Base-by-base conservation (phyloP, 805 yeast species). In the Saturnispora hagleri region DNA sequence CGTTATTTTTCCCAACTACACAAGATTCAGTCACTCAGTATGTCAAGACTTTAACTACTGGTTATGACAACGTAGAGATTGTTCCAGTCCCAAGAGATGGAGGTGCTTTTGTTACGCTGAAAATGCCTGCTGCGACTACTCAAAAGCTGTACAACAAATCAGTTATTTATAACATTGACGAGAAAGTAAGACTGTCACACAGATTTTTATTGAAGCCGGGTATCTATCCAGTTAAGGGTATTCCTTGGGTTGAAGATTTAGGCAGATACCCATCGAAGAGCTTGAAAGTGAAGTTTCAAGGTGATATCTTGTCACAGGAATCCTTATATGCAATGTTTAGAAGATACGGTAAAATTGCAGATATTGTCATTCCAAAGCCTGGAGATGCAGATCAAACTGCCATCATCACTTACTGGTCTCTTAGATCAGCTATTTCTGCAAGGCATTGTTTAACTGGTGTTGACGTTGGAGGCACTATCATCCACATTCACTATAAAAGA, bases 231-330 rank as follows among this genome's bases (percentile, higher is more conserved):
- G 97, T 93, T 1, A 83, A 85, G 59, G 99, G 99, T 55, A 73
- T 77, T 1, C 99, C 99, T 0, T 91, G 97, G 97, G 85, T 93
- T 54, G 98, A 91, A 69, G 99, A 93, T 64, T 72, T 93, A 64
- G 77, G 87, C 59, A 70, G 97, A 55, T 78, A 75, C 57, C 95
- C 96, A 8, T 80, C 84, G 50, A 68, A 74, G 8, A 72, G 73
- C 13, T 67, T 93, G 24, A 76, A 78, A 51, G 81, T 91, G 5
- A 73, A 75, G 27, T 90, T 84, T 63, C 89, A 84, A 57, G 97
- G 97, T 1, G 80, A 81, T 0, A 74, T 81, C 5, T 68, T 91
- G 53, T 76, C 85, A 0, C 95, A 89, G 56, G 97, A 90, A 65
- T 76, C 75, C 53, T 65, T 90, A 49, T 91, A 90, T 60, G 76